These are phyloP conservation scores for Beauveria medogensis DNA, from an alignment of 2,329 filamentous ascomycete genomes.

Conservation along the genomic window DNA sequence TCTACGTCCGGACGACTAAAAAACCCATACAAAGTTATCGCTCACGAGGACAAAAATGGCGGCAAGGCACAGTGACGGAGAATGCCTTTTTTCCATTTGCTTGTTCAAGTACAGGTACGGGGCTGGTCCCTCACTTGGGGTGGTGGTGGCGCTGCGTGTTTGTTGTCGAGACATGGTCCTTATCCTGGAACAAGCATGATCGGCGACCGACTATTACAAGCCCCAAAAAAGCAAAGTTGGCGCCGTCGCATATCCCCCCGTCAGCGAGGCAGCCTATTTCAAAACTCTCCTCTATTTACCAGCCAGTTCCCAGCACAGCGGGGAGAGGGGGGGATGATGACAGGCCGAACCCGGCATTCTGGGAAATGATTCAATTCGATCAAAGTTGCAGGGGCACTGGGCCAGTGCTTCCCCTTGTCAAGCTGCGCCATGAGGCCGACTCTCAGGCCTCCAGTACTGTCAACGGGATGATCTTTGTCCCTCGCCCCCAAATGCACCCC, in stretches of 20 bases:
- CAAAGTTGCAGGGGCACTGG: background rate
- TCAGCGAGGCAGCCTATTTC: background rate
- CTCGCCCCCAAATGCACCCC: constrained; percentile 5
- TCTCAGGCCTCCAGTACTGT: background rate
- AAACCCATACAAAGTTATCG: background rate
- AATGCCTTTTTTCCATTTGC: background rate
- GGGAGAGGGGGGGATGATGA: background rate
- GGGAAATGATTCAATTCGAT: constrained; percentile 9
- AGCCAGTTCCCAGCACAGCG: background rate
- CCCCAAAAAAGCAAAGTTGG: constrained; percentile 3
- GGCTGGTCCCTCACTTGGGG: background rate
- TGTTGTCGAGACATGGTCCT: background rate
- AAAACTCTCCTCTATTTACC: background rate
- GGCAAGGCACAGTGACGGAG: background rate
- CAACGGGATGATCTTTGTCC: constrained; percentile 4
- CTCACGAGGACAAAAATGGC: background rate
- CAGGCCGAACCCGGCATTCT: constrained; percentile 1
- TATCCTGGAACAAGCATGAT: background rate
- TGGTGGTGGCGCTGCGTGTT: background rate
- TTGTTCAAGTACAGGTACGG: background rate
- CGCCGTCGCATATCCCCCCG: constrained; percentile 4
- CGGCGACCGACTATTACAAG: background rate
- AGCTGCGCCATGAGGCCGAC: background rate
- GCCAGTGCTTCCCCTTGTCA: background rate
- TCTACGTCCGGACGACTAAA: background rate